Percentiles rank a stretch among this genome's conserved stretches.
Conservation (phyloP, 1,284 basidiomycete species). For the Neotropicomus parvogracilis region DNA sequence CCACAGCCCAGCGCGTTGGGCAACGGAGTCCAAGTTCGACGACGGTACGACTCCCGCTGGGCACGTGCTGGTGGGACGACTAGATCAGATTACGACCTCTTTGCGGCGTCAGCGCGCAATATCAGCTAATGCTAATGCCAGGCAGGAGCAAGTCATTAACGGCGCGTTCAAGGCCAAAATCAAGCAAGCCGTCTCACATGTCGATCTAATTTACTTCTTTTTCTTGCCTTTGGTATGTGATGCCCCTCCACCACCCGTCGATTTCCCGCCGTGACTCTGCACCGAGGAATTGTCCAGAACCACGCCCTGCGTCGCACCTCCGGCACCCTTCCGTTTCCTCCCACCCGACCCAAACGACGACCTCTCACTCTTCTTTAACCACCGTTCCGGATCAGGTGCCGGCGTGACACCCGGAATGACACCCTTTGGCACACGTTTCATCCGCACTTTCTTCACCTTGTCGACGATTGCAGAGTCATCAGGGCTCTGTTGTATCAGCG, state of each 20-base stretch:
- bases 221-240: conserved; percentile 46
- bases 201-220: conserved; percentile 42
- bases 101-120: conserved; percentile 21
- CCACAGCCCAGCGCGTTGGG: not conserved
- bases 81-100: conserved; percentile 29
- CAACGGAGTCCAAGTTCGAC: not conserved
- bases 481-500: conserved; percentile 27
- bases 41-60: too few species aligned
- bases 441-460: conserved; percentile 52
- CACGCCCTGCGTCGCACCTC: conserved; percentile 64
- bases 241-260: conserved; percentile 34
- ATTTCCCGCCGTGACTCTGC: conserved; percentile 35
- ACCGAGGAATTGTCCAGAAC: conserved; percentile 34
- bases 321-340: conserved; percentile 48
- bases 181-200: conserved; percentile 22
- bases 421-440: conserved; percentile 65
- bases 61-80: conserved; percentile 11
- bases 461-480: conserved; percentile 26
- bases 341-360: conserved; percentile 45
- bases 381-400: conserved; percentile 74
- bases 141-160: conserved; percentile 26
- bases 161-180: conserved; percentile 14
- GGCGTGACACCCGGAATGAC: conserved; percentile 73
- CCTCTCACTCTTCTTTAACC: conserved; percentile 78
- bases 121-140: conserved; percentile 18